Percentiles rank a stretch among this genome's conserved stretches.
phyloP scores from a whole-genome alignment of 306 rosid genomes.

The Cajanus cajan region DNA sequence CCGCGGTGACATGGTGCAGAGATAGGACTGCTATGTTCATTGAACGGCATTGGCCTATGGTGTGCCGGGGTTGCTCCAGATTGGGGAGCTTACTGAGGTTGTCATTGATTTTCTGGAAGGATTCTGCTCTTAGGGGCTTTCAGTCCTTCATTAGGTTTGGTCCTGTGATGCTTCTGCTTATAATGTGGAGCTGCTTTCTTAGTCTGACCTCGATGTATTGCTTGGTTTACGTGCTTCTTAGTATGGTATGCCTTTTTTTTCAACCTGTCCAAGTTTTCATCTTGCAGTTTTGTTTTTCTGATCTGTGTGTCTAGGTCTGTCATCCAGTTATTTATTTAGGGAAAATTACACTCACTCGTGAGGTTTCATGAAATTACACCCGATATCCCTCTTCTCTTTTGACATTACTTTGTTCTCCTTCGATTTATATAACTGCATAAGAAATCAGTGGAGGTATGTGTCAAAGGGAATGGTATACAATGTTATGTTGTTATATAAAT shows the following conservation, averaged over 20 bases:
- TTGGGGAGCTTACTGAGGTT: constrained; percentile 51
- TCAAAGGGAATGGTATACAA: neutral
- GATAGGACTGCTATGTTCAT: constrained; percentile 50
- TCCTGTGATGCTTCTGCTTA: constrained; percentile 81
- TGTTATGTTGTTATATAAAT: neutral
- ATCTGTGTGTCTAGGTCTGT: constrained; percentile 2
- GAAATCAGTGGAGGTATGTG: neutral
- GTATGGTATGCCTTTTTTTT: constrained; percentile 68
- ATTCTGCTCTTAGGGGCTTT: constrained; percentile 73
- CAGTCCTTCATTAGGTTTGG: constrained; percentile 66
- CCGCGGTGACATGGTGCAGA: constrained; percentile 42
- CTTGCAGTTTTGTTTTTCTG: constrained; percentile 18
- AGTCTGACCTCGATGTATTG: constrained; percentile 88
- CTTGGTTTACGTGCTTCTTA: constrained; percentile 81
- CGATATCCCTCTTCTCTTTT: neutral
- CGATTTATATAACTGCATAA: neutral
- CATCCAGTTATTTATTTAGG: neutral
- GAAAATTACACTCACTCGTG: neutral
- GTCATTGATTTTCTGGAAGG: constrained; percentile 65
- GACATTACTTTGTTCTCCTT: neutral
- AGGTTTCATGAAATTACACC: neutral
- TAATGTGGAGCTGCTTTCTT: constrained; percentile 96
- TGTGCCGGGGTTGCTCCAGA: constrained; percentile 62
- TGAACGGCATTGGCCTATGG: constrained; percentile 88
- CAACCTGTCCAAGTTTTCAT: neutral